Percentiles rank a stretch among this genome's conserved stretches.
Evolutionary conservation across 2,329 filamentous ascomycete genomes (phyloP).

Genomic region (Penicillium sp.): DNA sequence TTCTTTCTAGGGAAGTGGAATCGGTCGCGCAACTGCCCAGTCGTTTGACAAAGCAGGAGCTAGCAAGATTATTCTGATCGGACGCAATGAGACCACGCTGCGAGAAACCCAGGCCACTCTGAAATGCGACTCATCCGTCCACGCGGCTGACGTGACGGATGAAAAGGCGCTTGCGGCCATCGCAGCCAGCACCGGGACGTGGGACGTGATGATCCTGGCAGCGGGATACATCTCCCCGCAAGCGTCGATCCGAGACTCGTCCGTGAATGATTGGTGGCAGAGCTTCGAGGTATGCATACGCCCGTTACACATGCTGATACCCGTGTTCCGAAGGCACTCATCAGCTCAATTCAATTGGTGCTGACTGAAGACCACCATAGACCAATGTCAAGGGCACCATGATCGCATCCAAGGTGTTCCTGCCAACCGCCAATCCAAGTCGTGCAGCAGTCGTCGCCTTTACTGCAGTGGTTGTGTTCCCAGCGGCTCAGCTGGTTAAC

Average conservation of each 20-base stretch:
- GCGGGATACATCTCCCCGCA: conserved; percentile 24
- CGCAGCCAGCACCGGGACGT: conserved; percentile 9
- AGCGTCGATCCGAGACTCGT: conserved; percentile 11
- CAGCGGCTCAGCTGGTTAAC: conserved; percentile 14
- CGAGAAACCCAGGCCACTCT: not conserved
- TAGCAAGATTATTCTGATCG: conserved; percentile 10
- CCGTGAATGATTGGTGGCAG: conserved; percentile 27
- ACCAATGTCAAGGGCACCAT: conserved; percentile 31
- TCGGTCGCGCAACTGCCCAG: conserved; percentile 15
- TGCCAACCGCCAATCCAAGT: conserved; percentile 22
- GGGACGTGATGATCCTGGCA: conserved; percentile 33
- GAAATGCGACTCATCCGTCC: conserved; percentile 2
- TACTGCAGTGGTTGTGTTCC: conserved; percentile 23
- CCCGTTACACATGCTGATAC: not conserved
- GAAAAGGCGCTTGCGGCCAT: conserved; percentile 6
- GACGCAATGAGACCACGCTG: conserved; percentile 11
- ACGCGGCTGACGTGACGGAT: conserved; percentile 10
- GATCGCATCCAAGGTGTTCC: conserved; percentile 20
- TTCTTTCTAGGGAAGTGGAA: conserved; percentile 12
- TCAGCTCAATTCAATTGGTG: not conserved
- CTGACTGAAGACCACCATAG: conserved; percentile 13
- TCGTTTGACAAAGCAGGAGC: conserved; percentile 17
- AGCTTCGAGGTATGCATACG: conserved; percentile 25
- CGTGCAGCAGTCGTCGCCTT: conserved; percentile 25
- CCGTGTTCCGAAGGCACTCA: not conserved